Percentiles rank a stretch among this genome's conserved stretches.
Conservation (phyloP, 768 basidiomycete species). For the Suillus subaureus region DNA sequence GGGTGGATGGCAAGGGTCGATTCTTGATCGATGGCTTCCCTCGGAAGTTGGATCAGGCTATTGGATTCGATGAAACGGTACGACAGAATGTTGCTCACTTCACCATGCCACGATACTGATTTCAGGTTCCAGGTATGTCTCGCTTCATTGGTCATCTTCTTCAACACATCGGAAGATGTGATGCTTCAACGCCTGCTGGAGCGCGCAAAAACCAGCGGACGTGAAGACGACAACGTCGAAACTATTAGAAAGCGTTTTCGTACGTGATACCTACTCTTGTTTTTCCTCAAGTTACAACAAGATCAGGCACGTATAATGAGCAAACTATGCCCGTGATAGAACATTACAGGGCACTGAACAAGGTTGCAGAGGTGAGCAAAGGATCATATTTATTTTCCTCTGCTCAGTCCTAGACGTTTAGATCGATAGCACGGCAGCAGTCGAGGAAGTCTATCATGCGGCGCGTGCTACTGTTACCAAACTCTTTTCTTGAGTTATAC, state of each 20-base stretch:
- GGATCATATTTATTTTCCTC: neutral
- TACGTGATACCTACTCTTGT: slow-evolving; percentile 37
- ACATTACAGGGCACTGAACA: slow-evolving; percentile 65
- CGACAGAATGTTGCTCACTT: slow-evolving; percentile 22
- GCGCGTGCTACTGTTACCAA: slow-evolving; percentile 57
- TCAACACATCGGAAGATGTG: slow-evolving; percentile 83
- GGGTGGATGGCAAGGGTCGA: slow-evolving; percentile 73
- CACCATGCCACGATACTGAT: neutral
- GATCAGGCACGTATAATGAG: slow-evolving; percentile 5
- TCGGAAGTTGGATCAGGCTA: slow-evolving; percentile 97
- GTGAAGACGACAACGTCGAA: slow-evolving; percentile 94
- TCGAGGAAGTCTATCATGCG: slow-evolving; percentile 72
- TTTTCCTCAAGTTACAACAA: neutral
- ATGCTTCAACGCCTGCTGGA: slow-evolving; percentile 86
- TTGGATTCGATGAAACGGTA: slow-evolving; percentile 87
- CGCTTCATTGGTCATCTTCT: slow-evolving; percentile 82
- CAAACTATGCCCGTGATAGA: slow-evolving; percentile 94
- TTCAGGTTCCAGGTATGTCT: slow-evolving; percentile 63
- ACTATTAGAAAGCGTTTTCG: slow-evolving; percentile 97
- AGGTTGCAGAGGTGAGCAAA: slow-evolving; percentile 74
- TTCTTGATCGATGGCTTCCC: slow-evolving; percentile 99
- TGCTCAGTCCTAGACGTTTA: slow-evolving; percentile 27
- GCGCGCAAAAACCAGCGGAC: slow-evolving; percentile 90
- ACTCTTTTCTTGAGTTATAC: slow-evolving; percentile 38
- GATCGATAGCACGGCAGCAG: slow-evolving; percentile 68